Evolutionary conservation across 139 green algal species (phyloP).

Genomic region (Nannochloris sp.): DNA sequence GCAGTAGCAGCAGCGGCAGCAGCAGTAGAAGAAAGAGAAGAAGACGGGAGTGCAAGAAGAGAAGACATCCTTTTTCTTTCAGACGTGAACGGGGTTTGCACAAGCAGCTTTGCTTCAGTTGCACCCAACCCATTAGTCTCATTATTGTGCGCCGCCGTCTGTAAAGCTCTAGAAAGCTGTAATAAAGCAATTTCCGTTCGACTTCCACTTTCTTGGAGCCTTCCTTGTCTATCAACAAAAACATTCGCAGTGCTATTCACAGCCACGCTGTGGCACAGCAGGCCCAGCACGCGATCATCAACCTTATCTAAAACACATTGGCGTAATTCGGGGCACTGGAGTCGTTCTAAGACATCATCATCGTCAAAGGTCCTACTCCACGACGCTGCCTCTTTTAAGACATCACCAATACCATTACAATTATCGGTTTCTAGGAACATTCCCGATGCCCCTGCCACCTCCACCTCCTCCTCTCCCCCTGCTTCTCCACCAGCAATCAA

Average conservation of each 20-base stretch:
- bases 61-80: conserved; percentile 78
- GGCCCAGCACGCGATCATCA: too few species aligned
- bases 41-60: conserved; percentile 11
- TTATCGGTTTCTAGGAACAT: too few species aligned
- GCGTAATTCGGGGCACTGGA: too few species aligned
- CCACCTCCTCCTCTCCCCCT: too few species aligned
- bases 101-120: neutral
- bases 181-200: conserved; percentile 77
- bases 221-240: neutral
- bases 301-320: too few species aligned
- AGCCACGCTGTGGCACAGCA: conserved; percentile 17
- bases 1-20: neutral
- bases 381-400: too few species aligned
- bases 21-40: neutral
- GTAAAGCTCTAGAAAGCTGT: too few species aligned
- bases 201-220: conserved; percentile 47
- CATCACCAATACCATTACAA: too few species aligned
- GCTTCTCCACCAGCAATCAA: too few species aligned
- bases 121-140: neutral
- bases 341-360: too few species aligned
- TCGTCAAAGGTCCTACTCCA: too few species aligned
- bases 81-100: conserved; percentile 64
- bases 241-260: conserved; percentile 67
- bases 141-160: conserved; percentile 1
- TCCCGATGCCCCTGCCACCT: too few species aligned